phyloP scores from a whole-genome alignment of 1,139 yeast genomes.

The Eremothecium cymbalariae region DNA sequence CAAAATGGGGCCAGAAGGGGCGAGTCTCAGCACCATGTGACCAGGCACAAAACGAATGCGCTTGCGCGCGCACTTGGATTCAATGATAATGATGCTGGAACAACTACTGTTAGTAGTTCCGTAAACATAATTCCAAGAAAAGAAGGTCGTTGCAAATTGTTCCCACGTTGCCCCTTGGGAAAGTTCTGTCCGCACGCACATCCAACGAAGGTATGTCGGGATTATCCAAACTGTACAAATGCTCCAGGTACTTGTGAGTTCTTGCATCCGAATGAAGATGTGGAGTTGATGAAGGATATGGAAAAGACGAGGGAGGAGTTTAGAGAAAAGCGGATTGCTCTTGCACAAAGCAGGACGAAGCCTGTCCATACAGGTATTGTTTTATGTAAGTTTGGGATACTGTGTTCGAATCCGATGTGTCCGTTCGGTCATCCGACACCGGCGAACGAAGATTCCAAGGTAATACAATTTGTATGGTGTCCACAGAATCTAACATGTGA shows the following conservation, averaged over 20 bases:
- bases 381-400: constrained; percentile 65
- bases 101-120: constrained; percentile 9
- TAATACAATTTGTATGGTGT: constrained; percentile 69
- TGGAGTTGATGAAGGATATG: constrained; percentile 55
- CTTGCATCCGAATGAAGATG: constrained; percentile 80
- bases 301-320: constrained; percentile 50
- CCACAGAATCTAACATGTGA: constrained; percentile 56
- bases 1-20: constrained; percentile 19
- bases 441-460: constrained; percentile 64
- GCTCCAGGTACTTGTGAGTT: constrained; percentile 76
- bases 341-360: constrained; percentile 30
- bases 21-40: constrained; percentile 18
- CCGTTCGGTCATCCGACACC: constrained; percentile 92
- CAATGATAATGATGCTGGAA: constrained; percentile 13
- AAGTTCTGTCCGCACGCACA: constrained; percentile 67
- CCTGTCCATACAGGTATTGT: constrained; percentile 41
- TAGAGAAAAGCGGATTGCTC: constrained; percentile 37
- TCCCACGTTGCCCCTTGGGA: constrained; percentile 64
- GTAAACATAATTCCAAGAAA: constrained; percentile 33
- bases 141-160: constrained; percentile 63
- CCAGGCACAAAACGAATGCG: constrained; percentile 28
- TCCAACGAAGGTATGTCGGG: constrained; percentile 67
- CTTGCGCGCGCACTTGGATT: constrained; percentile 31
- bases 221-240: constrained; percentile 73
- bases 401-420: constrained; percentile 70